Evolutionary conservation across 1,284 basidiomycete genomes (phyloP).

Genomic region (Ganoderma boninense): DNA sequence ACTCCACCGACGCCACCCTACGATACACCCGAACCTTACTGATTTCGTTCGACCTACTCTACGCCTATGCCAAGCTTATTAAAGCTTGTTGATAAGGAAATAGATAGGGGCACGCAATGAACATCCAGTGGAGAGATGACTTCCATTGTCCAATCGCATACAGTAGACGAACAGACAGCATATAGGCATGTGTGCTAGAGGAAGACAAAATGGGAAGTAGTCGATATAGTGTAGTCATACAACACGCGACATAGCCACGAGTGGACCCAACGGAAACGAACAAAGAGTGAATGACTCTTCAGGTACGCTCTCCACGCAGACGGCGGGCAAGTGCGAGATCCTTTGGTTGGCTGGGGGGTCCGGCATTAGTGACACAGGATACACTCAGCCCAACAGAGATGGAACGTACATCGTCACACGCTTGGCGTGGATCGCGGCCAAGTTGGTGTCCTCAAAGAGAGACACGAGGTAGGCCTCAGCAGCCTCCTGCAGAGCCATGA

Average conservation of each 20-base stretch:
- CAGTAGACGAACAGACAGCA: conserved; percentile 25
- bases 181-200: conserved; percentile 28
- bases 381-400: neutral
- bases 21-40: conserved; percentile 4
- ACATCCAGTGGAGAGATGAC: conserved; percentile 10
- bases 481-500: conserved; percentile 92
- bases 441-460: conserved; percentile 86
- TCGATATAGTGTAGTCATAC: conserved; percentile 29
- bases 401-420: conserved; percentile 74
- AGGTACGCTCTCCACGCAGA: conserved; percentile 81
- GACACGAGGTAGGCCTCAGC: conserved; percentile 94
- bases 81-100: neutral
- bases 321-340: conserved; percentile 85
- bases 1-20: conserved; percentile 1
- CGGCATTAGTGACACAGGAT: conserved; percentile 4
- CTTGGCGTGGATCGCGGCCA: conserved; percentile 89
- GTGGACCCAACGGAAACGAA: conserved; percentile 12
- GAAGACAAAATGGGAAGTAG: conserved; percentile 17
- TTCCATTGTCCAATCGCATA: conserved; percentile 26
- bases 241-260: conserved; percentile 25
- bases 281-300: conserved; percentile 38
- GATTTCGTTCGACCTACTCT: neutral
- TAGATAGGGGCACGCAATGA: neutral
- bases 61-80: neutral
- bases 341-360: conserved; percentile 58